Base-by-base conservation (phyloP, 2,329 filamentous ascomycete genomes). In the Verticillium tricorpus region DNA sequence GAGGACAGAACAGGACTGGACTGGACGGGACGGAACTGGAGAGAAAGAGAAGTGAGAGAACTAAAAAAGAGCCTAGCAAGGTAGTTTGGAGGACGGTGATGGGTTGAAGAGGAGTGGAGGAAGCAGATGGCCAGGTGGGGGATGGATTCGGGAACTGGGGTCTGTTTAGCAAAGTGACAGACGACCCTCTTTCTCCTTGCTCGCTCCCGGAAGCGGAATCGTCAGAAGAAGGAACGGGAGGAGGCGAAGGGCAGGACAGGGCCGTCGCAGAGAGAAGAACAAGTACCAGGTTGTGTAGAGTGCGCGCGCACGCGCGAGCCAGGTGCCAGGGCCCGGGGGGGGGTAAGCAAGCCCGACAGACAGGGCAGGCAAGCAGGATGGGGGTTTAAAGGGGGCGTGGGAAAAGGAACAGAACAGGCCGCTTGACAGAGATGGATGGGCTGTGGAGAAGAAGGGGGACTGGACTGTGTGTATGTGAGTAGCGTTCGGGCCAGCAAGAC, bases 401-500 rank as follows among this genome's bases (percentile, higher is more conserved):
- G 64, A 68, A 67, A 65, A 68, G 69, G 69, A 70, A 68, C 61
- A 66, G 39, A 45, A 9, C 14, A 45, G 39, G 17, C 39, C 39
- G n/a, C 14, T 45, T 45, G n/a, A 45, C 39, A 45, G 39, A 45
- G 39, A 45, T 45, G 39, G 39, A 45, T 45, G 39, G 39, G 39
- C 39, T 45, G 70, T 69, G 60, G 66, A 65, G 63, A 62, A 69
- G 67, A 67, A 69, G 66, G 67, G 63, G 64, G 62, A 22, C 40
- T 14, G 37, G 40, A 19, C 39, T 45, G 15, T 45, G 39, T 19
- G 39, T 45, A 45, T 45, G 39, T 45, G 39, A 45, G 17, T n/a
- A 45, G 39, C 39, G 39, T 45, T 19, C 39, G 39, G 39, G n/a
- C n/a, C 39, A 45, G 39, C 39, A 45, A 19, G 7, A 15, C 39